Percentiles rank a stretch among this genome's conserved stretches.
Conservation (phyloP, 2,329 filamentous ascomycete genomes). For the Sordariomycetes sp. region DNA sequence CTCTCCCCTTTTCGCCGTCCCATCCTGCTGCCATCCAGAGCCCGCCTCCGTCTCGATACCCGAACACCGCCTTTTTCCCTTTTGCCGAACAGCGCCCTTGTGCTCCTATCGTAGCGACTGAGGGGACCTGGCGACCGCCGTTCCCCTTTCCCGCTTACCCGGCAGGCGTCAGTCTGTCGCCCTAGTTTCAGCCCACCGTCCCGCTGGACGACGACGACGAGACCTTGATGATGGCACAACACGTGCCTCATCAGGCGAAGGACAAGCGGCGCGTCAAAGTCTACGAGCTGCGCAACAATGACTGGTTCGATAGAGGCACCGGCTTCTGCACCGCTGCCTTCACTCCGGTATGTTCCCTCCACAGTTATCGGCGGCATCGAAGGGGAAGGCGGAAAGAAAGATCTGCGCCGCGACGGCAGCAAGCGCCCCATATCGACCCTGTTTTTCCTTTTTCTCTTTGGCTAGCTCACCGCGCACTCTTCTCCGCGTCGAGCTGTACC, state of each 20-base stretch:
- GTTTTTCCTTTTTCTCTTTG: too few relatives aligned
- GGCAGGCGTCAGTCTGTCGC: background rate
- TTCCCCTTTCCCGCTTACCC: background rate
- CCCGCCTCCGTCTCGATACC: constrained; percentile 16
- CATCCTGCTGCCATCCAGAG: constrained; percentile 18
- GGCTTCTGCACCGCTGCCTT: constrained; percentile 83
- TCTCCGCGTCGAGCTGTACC: background rate
- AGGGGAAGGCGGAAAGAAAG: background rate
- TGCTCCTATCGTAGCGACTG: constrained; percentile 21
- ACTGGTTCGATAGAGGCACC: constrained; percentile 97
- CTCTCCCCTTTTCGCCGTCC: constrained; percentile 2
- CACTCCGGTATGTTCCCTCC: constrained; percentile 50
- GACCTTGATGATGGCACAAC: constrained; percentile 62
- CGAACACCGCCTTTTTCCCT: constrained; percentile 11
- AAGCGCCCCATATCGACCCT: background rate
- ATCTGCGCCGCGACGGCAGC: background rate
- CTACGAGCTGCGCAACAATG: constrained; percentile 95
- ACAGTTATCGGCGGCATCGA: background rate
- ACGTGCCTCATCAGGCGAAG: constrained; percentile 56
- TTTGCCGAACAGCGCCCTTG: constrained; percentile 42
- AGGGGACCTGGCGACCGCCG: constrained; percentile 1
- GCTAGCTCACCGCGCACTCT: background rate
- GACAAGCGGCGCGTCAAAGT: constrained; percentile 85
- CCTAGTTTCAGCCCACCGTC: background rate
- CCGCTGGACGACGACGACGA: constrained; percentile 41